Base-by-base conservation (phyloP, 2,329 filamentous ascomycete species). In the Rhytidhysteron rufulum region DNA sequence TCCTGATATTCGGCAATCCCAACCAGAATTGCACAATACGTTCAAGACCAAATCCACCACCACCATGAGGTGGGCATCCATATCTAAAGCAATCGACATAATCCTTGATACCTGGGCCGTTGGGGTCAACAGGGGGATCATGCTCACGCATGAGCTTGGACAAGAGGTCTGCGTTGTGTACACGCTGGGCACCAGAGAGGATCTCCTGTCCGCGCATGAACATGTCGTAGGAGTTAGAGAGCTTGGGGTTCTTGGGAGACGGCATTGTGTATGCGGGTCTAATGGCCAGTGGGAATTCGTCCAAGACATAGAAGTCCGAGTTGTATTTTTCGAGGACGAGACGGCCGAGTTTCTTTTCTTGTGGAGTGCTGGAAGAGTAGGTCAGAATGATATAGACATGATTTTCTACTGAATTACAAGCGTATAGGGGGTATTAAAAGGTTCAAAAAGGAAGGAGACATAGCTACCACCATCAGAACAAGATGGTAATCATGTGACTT, bases 221-320 rank as follows among this genome's bases (percentile, higher is more conserved):
- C 70, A 84, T 82, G 62, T 84, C 80, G 64, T 82, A 84, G 3
- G 75, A 79, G 68, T 83, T 82, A 31, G 75, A 70, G 53, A 71
- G 71, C 66, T 74, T 53, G 5, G 68, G 55, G 50, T 68, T 59
- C 27, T 48, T 29, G 29, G 69, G 65, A 24, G 62, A 86, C 39
- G 86, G 82, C 72, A 91, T 88, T 46, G 91, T 89, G 69, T 96
- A 97, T 69, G 95, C 95, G 4, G 91, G 91, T 21, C 93, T 81
- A 16, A 93, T 87, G 27, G 76, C 74, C 66, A 93, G 82, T 32
- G 93, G 93, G 76, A 95, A 98, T 70, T 97, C 93, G 74, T 97
- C 91, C 47, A 98, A 79, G 17, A 94, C 84, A 72, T 95, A 97
- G 72, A 97, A 97, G 71, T 98, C 93, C 44, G 89, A 93, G 62